Percentiles rank a stretch among this genome's conserved stretches.
These are phyloP conservation scores for Pelagomonas calceolata DNA, from an alignment of 108 stramenopile genomes.

Conservation along the genomic window DNA sequence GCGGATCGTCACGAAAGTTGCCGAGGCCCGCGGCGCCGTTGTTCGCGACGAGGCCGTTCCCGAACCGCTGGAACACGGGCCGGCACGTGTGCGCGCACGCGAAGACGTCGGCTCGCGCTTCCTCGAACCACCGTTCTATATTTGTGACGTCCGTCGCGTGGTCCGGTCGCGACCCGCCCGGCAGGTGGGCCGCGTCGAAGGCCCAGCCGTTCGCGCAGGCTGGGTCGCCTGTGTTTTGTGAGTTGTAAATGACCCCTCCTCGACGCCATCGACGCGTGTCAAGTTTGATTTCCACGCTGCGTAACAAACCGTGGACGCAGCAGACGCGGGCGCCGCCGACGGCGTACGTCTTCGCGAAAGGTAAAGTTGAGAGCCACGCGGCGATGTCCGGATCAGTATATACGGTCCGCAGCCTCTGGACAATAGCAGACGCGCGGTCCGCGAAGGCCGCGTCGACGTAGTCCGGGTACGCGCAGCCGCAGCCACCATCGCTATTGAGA, in stretches of 20 bases:
- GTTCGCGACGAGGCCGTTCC: not conserved
- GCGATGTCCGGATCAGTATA: no score
- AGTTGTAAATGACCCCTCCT: no score
- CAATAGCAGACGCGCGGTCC: not conserved
- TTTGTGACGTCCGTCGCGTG: no score
- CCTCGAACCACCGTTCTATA: not conserved
- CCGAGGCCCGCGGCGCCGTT: not conserved
- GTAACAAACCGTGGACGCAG: not conserved
- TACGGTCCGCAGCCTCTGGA: not conserved
- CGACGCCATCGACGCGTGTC: no score
- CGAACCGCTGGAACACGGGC: not conserved
- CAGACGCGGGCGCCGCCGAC: not conserved
- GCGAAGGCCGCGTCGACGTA: not conserved
- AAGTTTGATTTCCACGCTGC: no score
- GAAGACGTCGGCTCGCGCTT: not conserved
- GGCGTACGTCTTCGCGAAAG: not conserved
- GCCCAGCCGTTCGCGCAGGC: not conserved
- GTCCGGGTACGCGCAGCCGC: conserved; percentile 3
- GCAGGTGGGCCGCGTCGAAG: not conserved
- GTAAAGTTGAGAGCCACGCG: not conserved
- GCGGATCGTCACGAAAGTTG: not conserved
- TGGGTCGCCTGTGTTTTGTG: no score
- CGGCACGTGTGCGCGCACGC: not conserved
- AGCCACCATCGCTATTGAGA: not conserved
- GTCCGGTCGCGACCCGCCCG: no score